Conservation (phyloP, 163 green algal genomes). For the Scenedesmus sp. region DNA sequence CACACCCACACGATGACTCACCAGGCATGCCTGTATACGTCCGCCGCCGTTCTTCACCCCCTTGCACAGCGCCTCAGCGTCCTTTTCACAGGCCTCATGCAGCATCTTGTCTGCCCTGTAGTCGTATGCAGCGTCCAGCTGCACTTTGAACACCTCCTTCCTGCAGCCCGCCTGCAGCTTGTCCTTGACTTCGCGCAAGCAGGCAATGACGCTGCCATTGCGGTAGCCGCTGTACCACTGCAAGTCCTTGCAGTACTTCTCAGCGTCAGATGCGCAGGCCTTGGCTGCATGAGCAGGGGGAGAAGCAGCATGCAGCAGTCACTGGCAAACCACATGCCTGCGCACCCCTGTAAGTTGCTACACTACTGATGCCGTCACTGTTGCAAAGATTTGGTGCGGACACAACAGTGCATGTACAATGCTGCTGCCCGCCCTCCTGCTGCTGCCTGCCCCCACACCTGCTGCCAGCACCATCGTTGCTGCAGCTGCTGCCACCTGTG, state of each 20-base stretch:
- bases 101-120: constrained; percentile 58
- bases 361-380: no score
- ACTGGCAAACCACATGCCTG: no score
- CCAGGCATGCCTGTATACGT: constrained; percentile 78
- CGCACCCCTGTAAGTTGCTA: neutral
- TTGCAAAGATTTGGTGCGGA: neutral
- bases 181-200: constrained; percentile 24
- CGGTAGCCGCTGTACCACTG: constrained; percentile 30
- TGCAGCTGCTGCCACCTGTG: neutral
- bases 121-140: constrained; percentile 57
- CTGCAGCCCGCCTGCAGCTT: constrained; percentile 33
- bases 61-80: constrained; percentile 69
- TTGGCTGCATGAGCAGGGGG: constrained; percentile 52
- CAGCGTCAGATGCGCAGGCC: constrained; percentile 60
- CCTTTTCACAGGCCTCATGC: constrained; percentile 62
- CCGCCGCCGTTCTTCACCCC: constrained; percentile 73
- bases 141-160: constrained; percentile 48
- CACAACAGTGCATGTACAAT: neutral
- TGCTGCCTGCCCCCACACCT: neutral
- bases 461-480: neutral
- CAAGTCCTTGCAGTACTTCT: constrained; percentile 57
- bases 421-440: neutral
- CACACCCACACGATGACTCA: neutral
- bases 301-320: neutral
- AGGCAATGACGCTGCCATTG: constrained; percentile 50